phyloP scores from a whole-genome alignment of 225 moss, liverwort and hornwort genomes.

The Bryum argenteum region DNA sequence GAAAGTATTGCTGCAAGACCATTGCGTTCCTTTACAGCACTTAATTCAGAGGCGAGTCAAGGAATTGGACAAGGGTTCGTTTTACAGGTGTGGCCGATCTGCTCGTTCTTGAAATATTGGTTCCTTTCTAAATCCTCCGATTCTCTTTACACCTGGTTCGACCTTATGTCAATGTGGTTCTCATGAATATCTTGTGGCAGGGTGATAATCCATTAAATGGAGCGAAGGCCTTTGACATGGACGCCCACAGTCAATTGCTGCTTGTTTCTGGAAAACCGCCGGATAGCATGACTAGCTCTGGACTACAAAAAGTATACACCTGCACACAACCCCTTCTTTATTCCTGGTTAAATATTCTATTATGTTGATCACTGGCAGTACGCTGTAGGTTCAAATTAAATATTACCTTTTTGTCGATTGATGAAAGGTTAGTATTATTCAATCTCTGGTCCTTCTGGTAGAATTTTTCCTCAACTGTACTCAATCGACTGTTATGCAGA shows the following conservation, averaged over 20 bases:
- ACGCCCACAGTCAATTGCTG: conserved; percentile 67
- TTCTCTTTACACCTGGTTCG: conserved; percentile 17
- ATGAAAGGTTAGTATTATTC: not conserved
- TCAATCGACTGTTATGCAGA: conserved; percentile 50
- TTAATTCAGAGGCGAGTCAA: conserved; percentile 34
- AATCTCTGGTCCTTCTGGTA: conserved; percentile 15
- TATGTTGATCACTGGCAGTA: conserved; percentile 9
- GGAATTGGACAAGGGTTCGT: conserved; percentile 49
- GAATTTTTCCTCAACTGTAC: not conserved
- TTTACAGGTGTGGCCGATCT: conserved; percentile 53
- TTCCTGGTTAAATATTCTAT: conserved; percentile 5
- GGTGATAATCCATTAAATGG: conserved; percentile 58
- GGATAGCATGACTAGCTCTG: conserved; percentile 56
- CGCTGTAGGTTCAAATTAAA: not conserved
- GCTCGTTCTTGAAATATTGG: conserved; percentile 14
- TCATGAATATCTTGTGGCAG: conserved; percentile 39
- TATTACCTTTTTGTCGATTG: conserved; percentile 10
- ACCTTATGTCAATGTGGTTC: conserved; percentile 10
- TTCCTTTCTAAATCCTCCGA: conserved; percentile 10
- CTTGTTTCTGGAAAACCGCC: conserved; percentile 68
- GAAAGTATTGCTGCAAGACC: conserved; percentile 39
- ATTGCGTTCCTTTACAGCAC: conserved; percentile 48
- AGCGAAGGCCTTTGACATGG: conserved; percentile 90
- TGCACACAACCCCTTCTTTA: conserved; percentile 15
- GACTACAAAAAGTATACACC: conserved; percentile 67